Base-by-base conservation (phyloP, 768 basidiomycete genomes). In the Boletus fagicola region DNA sequence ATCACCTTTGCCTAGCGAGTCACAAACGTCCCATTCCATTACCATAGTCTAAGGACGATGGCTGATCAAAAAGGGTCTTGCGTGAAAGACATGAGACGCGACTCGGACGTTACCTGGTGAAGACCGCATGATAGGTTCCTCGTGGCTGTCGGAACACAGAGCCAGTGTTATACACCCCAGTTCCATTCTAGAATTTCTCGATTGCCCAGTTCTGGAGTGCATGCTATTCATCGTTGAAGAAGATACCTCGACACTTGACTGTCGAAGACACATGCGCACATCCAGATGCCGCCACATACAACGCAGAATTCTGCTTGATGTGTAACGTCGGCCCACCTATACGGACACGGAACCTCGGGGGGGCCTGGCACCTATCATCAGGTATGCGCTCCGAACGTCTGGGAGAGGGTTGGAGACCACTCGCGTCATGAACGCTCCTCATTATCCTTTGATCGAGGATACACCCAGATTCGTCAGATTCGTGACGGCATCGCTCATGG, bases 181-280 rank as follows among this genome's bases (percentile, higher is more conserved):
- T 36, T 43, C 30, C n/a, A n/a, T n/a, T n/a, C n/a, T n/a, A n/a
- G n/a, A n/a, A n/a, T n/a, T n/a, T n/a, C n/a, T n/a, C n/a, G n/a
- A n/a, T n/a, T n/a, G n/a, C 1, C 28, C 12, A 55, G 49, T 36
- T 43, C 30, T 44, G 40, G 22, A 43, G 49, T 26, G 26, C 26
- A 53, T 33, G 6, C 26, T 30, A 42, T 39, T 54, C 36, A 28
- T 55, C 18, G 11, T 16, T 6, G 35, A 56, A 28, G 28, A 36
- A 42, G 18, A 52, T 80, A 15, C 83, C 88, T 35, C 87, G 80
- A 62, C 85, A 88, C 65, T 87, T 83, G 55, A 90, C 85, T 9
- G 82, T 83, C 3, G 88, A 44, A 12, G 45, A 48, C 16, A 40
- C 56, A 20, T 58, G 26, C 11, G 28, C 35, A 39, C 31, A 56